Evolutionary conservation across 495 filamentous ascomycete species (phyloP), one percentile per base, ranked within the genome.

Genomic region (Parmelia sp.): DNA sequence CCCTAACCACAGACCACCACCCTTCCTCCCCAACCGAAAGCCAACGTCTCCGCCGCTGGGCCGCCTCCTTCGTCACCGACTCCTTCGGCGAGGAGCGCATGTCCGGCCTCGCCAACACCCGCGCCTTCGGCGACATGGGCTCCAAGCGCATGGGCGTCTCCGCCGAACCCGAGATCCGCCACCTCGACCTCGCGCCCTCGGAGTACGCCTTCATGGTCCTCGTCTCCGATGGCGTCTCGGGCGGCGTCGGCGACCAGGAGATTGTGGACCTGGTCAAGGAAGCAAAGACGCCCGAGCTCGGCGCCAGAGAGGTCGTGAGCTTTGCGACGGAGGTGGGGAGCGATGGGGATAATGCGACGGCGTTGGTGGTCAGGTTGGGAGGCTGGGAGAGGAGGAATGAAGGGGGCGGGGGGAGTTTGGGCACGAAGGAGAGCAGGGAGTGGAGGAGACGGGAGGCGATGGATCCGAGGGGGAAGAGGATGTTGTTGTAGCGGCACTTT

Each of bases 81-180:
- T 94, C 90, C 21, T 97, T 97, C 71, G 94, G 94, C 70, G 95
- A 98, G 74, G 95, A 97, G 73, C 91, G 94, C 65, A 91, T 98
- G 77, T 85, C 85, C 60, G 92, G 93, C 0, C 84, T 98, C 1
- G 94, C 94, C 69, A 98, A 98, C 76, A 93, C 90, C 12, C 89
- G 94, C 9, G 82, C 92, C 4, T 97, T 98, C 69, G 94, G 94
- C 37, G 94, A 97, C 75, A 88, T 96, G 69, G 83, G 82, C 60
- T 89, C 87, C 42, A 98, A 98, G 74, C 89, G 91, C 55, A 85
- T 97, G 45, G 94, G 94, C 39, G 93, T 98, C 7, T 90, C 86
- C 3, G 95, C 94, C 2, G 94, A 98, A 74, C 94, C 94, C 0
- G 92, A 97, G 69, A 83, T 96, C 60, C 80, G 78, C 4, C 84